A percentile compares a stretch with the other conserved stretches of the same genome.
Evolutionary conservation across 441 rosid genomes (phyloP).

Genomic region (Populus hybrid): DNA sequence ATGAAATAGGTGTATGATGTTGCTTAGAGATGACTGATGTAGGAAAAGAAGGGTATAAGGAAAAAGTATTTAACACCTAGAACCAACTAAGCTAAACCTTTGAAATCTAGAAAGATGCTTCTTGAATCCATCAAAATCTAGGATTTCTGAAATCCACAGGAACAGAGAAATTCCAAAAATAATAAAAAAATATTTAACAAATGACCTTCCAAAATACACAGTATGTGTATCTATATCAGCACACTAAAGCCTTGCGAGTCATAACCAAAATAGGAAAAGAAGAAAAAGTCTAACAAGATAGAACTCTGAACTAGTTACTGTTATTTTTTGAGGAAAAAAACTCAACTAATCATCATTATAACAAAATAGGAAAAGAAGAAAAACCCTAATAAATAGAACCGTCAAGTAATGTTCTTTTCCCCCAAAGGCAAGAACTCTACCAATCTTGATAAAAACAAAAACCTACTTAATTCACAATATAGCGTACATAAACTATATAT

Average conservation of each 20-base stretch:
- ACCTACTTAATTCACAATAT: not conserved
- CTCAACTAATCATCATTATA: not conserved
- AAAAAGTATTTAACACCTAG: not conserved
- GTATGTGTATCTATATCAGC: not conserved
- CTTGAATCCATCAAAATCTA: not conserved
- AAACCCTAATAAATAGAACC: not conserved
- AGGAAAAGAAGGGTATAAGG: not conserved
- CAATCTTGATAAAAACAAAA: not conserved
- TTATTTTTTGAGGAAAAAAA: not conserved
- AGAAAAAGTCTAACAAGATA: not conserved
- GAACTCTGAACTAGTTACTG: not conserved
- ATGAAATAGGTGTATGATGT: not conserved
- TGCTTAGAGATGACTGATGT: not conserved
- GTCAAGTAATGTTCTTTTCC: not conserved
- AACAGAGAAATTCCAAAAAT: not conserved
- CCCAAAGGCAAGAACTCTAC: not conserved
- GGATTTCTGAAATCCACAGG: not conserved
- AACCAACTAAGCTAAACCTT: not conserved
- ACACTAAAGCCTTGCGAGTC: not conserved
- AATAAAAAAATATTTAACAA: not conserved
- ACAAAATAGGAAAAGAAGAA: not conserved
- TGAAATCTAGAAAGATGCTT: not conserved
- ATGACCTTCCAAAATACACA: not conserved
- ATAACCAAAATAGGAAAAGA: not conserved
- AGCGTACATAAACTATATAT: not conserved